A percentile compares a stretch with the other conserved stretches of the same genome.
Evolutionary conservation across 148 eudicot genomes (phyloP).

Genomic region (Fagopyrum homotropicum): DNA sequence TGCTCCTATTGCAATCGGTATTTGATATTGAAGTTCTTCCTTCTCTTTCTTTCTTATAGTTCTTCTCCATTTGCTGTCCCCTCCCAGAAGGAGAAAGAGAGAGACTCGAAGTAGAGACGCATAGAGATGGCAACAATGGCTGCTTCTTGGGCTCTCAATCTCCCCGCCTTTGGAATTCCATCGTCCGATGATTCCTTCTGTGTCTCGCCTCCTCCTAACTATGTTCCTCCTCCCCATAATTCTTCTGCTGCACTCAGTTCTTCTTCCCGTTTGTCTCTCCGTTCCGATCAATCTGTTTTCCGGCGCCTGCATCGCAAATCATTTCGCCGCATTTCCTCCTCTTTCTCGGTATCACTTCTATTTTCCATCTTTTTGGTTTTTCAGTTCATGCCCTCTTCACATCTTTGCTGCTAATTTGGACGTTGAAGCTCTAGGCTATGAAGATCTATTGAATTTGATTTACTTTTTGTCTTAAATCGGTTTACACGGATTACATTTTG

Average conservation of each 20-base stretch:
- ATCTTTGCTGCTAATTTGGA: not conserved
- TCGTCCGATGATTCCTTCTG: slow-evolving; percentile 19
- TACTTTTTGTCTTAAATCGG: not conserved
- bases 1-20: too few species aligned
- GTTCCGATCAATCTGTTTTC: slow-evolving; percentile 13
- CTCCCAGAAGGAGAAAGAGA: not conserved
- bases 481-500: not conserved
- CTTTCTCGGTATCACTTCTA: slow-evolving; percentile 23
- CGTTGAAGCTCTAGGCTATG: not conserved
- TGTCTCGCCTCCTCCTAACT: slow-evolving; percentile 18
- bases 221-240: not conserved
- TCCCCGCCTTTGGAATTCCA: slow-evolving; percentile 18
- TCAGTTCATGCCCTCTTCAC: not conserved
- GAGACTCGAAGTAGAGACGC: not conserved
- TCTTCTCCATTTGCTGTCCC: not conserved
- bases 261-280: slow-evolving; percentile 18
- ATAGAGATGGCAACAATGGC: slow-evolving; percentile 10
- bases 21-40: too few species aligned
- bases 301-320: slow-evolving; percentile 12
- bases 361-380: not conserved
- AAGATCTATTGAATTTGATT: not conserved
- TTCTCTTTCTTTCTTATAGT: not conserved
- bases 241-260: slow-evolving; percentile 9
- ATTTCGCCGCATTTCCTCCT: slow-evolving; percentile 8
- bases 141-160: slow-evolving; percentile 12